Percentiles rank a stretch among this genome's conserved stretches.
These are phyloP conservation scores for Pilasporangium apinafurcum DNA, from an alignment of 352 stramenopile species.

Conservation along the genomic window DNA sequence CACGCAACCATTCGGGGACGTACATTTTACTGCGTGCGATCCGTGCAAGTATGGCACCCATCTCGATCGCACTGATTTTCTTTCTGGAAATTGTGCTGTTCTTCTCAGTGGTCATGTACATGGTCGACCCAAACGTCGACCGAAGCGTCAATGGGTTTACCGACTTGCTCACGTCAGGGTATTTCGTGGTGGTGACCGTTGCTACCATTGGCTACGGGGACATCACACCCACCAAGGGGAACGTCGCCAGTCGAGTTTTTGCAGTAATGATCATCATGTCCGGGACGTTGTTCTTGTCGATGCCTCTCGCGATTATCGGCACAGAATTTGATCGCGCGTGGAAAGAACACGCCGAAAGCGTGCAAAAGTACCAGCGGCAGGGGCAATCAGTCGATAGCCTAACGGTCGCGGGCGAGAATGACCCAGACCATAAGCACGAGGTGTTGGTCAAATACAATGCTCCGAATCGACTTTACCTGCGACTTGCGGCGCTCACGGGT, in stretches of 20 bases:
- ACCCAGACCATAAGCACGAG: slow-evolving; percentile 58
- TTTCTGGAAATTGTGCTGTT: slow-evolving; percentile 78
- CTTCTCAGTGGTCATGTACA: slow-evolving; percentile 78
- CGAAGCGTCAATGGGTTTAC: slow-evolving; percentile 58
- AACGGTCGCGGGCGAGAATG: slow-evolving; percentile 13
- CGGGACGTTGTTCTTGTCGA: slow-evolving; percentile 77
- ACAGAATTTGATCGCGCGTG: slow-evolving; percentile 78
- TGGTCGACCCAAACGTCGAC: slow-evolving; percentile 67
- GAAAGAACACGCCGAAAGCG: slow-evolving; percentile 66
- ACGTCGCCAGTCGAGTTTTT: slow-evolving; percentile 52
- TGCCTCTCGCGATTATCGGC: slow-evolving; percentile 82
- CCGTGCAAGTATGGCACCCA: slow-evolving; percentile 59
- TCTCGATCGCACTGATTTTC: slow-evolving; percentile 77
- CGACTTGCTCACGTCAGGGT: slow-evolving; percentile 63
- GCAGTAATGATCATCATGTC: slow-evolving; percentile 83
- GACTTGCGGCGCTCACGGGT: slow-evolving; percentile 48
- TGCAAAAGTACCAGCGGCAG: slow-evolving; percentile 43
- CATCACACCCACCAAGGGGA: slow-evolving; percentile 69
- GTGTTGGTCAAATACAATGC: slow-evolving; percentile 78
- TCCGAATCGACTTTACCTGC: slow-evolving; percentile 59
- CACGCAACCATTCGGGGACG: slow-evolving; percentile 69
- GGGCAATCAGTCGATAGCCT: background rate
- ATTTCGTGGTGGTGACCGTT: slow-evolving; percentile 74
- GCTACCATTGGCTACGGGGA: slow-evolving; percentile 76
- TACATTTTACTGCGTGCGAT: slow-evolving; percentile 75